These are phyloP conservation scores for Phellopilus nigrolimitatus DNA, from an alignment of 1,284 basidiomycete species.

Conservation along the genomic window DNA sequence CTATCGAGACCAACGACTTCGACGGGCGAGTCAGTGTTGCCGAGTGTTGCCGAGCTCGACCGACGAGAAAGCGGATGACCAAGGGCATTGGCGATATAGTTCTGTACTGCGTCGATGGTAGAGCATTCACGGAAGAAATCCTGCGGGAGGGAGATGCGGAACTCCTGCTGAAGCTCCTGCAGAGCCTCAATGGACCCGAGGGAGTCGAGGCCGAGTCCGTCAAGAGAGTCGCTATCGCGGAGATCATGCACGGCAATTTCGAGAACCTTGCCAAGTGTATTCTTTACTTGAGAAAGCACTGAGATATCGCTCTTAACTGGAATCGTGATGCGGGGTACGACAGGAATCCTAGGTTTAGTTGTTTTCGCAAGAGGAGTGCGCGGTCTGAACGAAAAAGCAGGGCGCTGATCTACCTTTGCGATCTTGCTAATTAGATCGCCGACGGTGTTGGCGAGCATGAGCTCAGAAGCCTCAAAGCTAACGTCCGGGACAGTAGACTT, in stretches of 20 bases:
- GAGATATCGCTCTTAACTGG: not conserved
- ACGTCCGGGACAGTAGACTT: constrained; percentile 32
- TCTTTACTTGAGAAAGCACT: constrained; percentile 31
- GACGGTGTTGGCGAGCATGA: constrained; percentile 37
- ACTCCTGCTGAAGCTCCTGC: constrained; percentile 39
- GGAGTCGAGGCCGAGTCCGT: constrained; percentile 53
- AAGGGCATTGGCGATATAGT: constrained; percentile 4
- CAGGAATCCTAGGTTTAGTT: not conserved
- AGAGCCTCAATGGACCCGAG: constrained; percentile 57
- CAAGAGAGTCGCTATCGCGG: constrained; percentile 40
- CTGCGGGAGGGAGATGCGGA: constrained; percentile 36
- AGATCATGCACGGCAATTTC: constrained; percentile 39
- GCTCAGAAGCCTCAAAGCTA: constrained; percentile 30
- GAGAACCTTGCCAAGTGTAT: constrained; percentile 45
- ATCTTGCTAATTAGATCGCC: constrained; percentile 26
- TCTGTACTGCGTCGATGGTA: constrained; percentile 11
- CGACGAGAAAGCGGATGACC: constrained; percentile 13
- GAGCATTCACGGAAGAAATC: constrained; percentile 13
- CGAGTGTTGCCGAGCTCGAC: constrained; percentile 9
- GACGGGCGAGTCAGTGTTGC: constrained; percentile 9
- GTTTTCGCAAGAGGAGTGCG: not conserved
- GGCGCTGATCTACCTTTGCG: constrained; percentile 2
- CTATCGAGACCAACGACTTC: constrained; percentile 28
- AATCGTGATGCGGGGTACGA: not conserved
- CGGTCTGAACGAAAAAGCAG: not conserved